phyloP scores from a whole-genome alignment of 306 rosid genomes.

The Potentilla sterilis region DNA sequence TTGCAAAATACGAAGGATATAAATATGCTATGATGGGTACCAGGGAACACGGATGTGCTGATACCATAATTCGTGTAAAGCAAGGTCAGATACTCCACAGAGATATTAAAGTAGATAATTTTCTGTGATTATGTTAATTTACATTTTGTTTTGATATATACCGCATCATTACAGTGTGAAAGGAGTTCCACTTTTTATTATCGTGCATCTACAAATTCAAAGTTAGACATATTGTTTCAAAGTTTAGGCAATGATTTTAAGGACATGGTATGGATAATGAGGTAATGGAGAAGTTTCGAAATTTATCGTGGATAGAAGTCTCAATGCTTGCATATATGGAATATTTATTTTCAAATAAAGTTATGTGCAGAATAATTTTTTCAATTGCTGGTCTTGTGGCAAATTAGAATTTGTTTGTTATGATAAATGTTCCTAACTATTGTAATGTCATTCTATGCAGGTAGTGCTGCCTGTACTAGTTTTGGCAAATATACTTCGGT shows the following conservation, averaged over 20 bases:
- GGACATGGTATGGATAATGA: neutral
- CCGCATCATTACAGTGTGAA: neutral
- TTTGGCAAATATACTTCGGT: neutral
- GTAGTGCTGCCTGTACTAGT: conserved; percentile 9
- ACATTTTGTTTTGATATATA: neutral
- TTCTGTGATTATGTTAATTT: neutral
- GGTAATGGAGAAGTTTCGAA: neutral
- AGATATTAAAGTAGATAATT: neutral
- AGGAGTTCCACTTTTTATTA: neutral
- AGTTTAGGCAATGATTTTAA: neutral
- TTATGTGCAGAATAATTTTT: neutral
- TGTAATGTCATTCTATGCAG: conserved; percentile 7
- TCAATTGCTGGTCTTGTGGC: neutral
- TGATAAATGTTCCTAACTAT: neutral
- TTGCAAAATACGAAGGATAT: neutral
- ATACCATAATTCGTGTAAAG: conserved; percentile 6
- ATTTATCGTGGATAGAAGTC: neutral
- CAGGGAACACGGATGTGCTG: conserved; percentile 18
- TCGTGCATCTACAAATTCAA: neutral
- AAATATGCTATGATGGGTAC: conserved; percentile 9
- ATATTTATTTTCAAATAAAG: neutral
- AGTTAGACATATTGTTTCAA: neutral
- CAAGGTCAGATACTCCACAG: conserved; percentile 7
- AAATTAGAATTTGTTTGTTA: neutral
- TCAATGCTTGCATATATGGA: neutral